These are phyloP conservation scores for Licmophora abbreviata DNA, from an alignment of 108 stramenopile species.

Conservation along the genomic window DNA sequence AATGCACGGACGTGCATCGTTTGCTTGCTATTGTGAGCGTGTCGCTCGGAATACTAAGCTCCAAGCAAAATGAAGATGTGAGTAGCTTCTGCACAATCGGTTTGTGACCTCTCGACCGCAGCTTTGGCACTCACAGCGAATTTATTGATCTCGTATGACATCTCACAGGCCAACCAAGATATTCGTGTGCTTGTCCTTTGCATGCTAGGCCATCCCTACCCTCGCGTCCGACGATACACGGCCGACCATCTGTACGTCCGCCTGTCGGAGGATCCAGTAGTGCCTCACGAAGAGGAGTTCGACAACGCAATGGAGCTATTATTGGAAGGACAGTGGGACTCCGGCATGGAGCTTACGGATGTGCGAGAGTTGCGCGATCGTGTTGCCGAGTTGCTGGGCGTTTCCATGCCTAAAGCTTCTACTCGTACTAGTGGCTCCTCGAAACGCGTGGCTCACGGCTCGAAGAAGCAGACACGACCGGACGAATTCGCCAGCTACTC, in stretches of 20 bases:
- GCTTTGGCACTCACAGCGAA: not conserved
- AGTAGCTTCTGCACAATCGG: not conserved
- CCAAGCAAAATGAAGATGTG: constrained; percentile 1
- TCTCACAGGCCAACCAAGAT: constrained; percentile 3
- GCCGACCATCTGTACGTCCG: constrained; percentile 86
- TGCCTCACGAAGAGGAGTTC: constrained; percentile 8
- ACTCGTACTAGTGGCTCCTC: too few species aligned
- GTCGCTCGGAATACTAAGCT: constrained; percentile 36
- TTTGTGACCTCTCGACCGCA: too few species aligned
- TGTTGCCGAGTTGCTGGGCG: constrained; percentile 27
- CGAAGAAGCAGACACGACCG: not conserved
- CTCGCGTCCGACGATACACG: constrained; percentile 71
- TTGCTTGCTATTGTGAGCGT: constrained; percentile 57
- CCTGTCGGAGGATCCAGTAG: constrained; percentile 48
- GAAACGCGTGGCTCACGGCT: constrained; percentile 10
- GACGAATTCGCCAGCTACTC: constrained; percentile 46
- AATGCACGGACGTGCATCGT: constrained; percentile 65
- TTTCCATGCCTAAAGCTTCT: too few species aligned
- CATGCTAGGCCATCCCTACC: constrained; percentile 79
- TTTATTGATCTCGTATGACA: constrained; percentile 3
- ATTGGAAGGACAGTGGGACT: constrained; percentile 30
- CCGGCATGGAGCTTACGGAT: constrained; percentile 17
- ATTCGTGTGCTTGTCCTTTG: constrained; percentile 52
- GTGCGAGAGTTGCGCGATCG: constrained; percentile 23
- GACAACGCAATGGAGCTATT: constrained; percentile 34